Percentiles rank a stretch among this genome's conserved stretches.
Evolutionary conservation across 371 early-diverging fungal species (phyloP).

Genomic region (Smittium culicis): DNA sequence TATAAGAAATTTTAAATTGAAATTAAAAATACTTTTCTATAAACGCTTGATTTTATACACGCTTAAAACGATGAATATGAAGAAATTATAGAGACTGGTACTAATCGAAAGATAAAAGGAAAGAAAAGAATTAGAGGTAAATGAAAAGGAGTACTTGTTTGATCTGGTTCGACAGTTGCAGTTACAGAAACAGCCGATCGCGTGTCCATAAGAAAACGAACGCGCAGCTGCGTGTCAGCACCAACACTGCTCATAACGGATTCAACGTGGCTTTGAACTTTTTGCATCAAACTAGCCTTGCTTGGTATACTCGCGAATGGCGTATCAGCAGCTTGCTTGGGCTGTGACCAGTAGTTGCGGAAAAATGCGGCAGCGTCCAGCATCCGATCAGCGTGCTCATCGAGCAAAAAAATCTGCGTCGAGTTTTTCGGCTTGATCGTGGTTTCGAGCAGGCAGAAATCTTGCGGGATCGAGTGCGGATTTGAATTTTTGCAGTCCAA

Average conservation of each 20-base stretch:
- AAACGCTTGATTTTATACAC: too few relatives aligned
- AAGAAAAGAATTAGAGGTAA: too few relatives aligned
- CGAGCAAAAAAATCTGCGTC: conserved; percentile 23
- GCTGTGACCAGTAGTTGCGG: conserved; percentile 5
- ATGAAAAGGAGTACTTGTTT: conserved; percentile 11
- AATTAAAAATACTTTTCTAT: too few relatives aligned
- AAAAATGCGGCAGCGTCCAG: conserved; percentile 18
- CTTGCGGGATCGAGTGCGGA: background rate
- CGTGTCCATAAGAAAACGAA: background rate
- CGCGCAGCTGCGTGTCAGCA: background rate
- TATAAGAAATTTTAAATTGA: too few relatives aligned
- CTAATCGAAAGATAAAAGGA: too few relatives aligned
- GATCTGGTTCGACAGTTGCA: background rate
- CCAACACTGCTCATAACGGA: background rate
- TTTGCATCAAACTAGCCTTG: conserved; percentile 13
- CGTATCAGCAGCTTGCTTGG: background rate
- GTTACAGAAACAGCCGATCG: background rate
- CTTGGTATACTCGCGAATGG: conserved; percentile 25
- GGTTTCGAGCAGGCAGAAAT: background rate
- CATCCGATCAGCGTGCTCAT: conserved; percentile 23
- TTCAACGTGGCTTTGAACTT: background rate
- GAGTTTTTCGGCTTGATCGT: background rate
- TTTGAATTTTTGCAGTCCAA: too few relatives aligned
- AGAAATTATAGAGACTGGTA: too few relatives aligned
- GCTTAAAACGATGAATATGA: too few relatives aligned